Evolutionary conservation across 106 monocot genomes (phyloP).

Genomic region (Acorus gramineus): DNA sequence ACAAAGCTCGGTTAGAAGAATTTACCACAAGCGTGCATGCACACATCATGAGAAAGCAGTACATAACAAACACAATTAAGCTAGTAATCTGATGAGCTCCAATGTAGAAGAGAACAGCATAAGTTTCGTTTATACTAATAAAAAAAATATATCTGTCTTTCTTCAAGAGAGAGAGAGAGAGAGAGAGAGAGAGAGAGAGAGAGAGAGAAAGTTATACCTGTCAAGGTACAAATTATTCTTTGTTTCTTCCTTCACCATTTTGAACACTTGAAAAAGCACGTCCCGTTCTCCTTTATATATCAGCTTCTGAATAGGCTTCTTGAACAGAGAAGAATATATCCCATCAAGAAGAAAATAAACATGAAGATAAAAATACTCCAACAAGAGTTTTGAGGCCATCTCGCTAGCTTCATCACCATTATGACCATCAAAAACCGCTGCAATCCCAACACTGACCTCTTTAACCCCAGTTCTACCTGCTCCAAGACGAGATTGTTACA

Average conservation of each 20-base stretch:
- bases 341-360: constrained; percentile 71
- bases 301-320: constrained; percentile 27
- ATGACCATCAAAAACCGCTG: constrained; percentile 89
- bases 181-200: not conserved
- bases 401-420: constrained; percentile 93
- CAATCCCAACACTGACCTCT: constrained; percentile 52
- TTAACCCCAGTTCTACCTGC: constrained; percentile 46
- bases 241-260: constrained; percentile 11
- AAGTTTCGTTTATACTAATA: not conserved
- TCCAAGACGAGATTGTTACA: too few species aligned
- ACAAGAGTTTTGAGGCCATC: constrained; percentile 67
- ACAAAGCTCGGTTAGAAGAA: too few species aligned
- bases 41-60: too few species aligned
- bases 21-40: too few species aligned
- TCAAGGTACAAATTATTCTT: constrained; percentile 19
- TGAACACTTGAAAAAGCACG: constrained; percentile 20
- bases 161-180: too few species aligned
- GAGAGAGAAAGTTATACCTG: constrained; percentile 24
- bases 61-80: too few species aligned
- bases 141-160: not conserved
- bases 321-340: constrained; percentile 44
- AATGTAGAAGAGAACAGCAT: too few species aligned
- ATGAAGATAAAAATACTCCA: constrained; percentile 81
- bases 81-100: too few species aligned
- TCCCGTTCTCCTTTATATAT: constrained; percentile 20